Evolutionary conservation across 2,329 filamentous ascomycete species (phyloP), one percentile per base, ranked within the genome.

Genomic region (Scytalidium lignicola): DNA sequence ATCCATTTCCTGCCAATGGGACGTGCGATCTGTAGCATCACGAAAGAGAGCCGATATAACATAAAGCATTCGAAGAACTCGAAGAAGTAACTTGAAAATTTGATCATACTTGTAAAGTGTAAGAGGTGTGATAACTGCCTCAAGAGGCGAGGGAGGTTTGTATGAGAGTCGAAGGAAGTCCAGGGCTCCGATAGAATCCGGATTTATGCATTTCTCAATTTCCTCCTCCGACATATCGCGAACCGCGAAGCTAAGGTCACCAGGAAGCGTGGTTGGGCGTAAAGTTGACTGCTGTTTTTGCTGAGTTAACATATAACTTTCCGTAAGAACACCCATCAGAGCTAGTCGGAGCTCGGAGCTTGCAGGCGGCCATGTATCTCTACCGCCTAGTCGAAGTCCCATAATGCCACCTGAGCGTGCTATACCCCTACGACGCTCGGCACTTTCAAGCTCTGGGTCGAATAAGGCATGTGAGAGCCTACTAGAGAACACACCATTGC

Each of bases 111-210:
- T 90, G 48, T 82, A 72, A 10, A 97, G 70, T 1, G 85, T 78
- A 0, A 74, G 65, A 0, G 82, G 74, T 0, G 89, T 90, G 40
- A 99, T 83, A 53, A 97, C 76, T 0, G 83, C 74, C 39, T 83
- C 75, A 0, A 97, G 72, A 1, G 88, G 81, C 0, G 78, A 67
- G 0, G 90, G 86, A 0, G 90, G 77, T 39, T 85, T 87, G 68
- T 96, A 97, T 42, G 90, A 86, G 7, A 99, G 72, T 1, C 89
- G 82, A 15, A 99, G 74, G 61, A 99, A 97, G 67, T 97, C 93
- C n/a, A 97, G 74, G 0, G 93, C 93, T 62, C 92, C 84, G 17
- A 97, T 76, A 0, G 85, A 86, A 62, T 88, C 79, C 0, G 90
- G 84, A 59, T 97, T 81, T 75, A 95, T 84, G 66, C 90, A 92